Evolutionary conservation across 345 rosid species (phyloP).

Genomic region (Hevea brasiliensis): DNA sequence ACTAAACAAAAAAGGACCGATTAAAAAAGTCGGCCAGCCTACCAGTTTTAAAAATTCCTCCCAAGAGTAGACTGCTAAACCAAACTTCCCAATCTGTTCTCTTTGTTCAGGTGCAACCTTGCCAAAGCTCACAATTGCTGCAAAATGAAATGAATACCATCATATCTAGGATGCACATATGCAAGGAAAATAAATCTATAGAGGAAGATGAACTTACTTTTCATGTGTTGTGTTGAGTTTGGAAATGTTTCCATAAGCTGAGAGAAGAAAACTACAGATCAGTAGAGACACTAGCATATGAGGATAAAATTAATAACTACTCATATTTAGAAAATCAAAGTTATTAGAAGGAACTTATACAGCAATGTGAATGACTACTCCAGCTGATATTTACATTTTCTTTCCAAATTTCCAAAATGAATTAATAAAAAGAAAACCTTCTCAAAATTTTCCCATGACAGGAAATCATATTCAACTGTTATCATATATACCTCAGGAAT

Average conservation of each 20-base stretch:
- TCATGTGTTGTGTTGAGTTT: slow-evolving; percentile 53
- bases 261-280: slow-evolving; percentile 10
- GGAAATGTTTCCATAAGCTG: slow-evolving; percentile 89
- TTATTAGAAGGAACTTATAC: not conserved
- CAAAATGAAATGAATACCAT: slow-evolving; percentile 23
- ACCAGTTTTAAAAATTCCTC: slow-evolving; percentile 79
- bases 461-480: slow-evolving; percentile 5
- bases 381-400: not conserved
- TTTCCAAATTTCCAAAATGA: not conserved
- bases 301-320: too few relatives aligned
- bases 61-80: slow-evolving; percentile 71
- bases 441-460: not conserved
- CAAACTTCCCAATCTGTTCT: slow-evolving; percentile 59
- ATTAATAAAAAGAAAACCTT: not conserved
- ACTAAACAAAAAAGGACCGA: not conserved
- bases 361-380: not conserved
- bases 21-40: slow-evolving; percentile 10
- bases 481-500: slow-evolving; percentile 65
- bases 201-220: slow-evolving; percentile 51
- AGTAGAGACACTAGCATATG: not conserved
- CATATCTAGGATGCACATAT: slow-evolving; percentile 6
- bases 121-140: slow-evolving; percentile 97
- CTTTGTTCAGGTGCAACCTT: slow-evolving; percentile 62
- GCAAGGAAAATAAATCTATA: slow-evolving; percentile 14
- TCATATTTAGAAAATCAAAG: not conserved